Evolutionary conservation across 129 eudicot genomes (phyloP), one percentile per base, ranked within the genome.

Genomic region (Erigeron canadensis): DNA sequence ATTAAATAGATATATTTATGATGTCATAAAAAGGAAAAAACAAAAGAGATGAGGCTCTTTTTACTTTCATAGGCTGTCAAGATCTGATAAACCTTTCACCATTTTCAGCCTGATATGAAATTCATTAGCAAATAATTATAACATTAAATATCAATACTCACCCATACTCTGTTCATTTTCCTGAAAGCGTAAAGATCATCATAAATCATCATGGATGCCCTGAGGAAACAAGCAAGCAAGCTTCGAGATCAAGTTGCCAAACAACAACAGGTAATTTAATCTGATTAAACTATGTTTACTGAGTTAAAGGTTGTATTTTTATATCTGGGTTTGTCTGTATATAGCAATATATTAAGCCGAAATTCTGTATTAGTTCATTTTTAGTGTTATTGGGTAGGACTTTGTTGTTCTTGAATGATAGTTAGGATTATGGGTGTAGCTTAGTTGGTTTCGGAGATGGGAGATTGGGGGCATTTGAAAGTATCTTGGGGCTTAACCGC

Each of bases 231-330:
- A 86, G 96, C 98, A 17, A 85, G 79, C 51, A 94, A 94, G 83
- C 75, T 94, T 69, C 83, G 96, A 82, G 98, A 94, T 11, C 98
- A 94, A 89, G 97, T 94, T 68, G 87, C 95, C 70, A 94, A 89
- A 76, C 98, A 94, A 53, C 98, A 94, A 72, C 96, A 80, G 96
- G 96, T 93, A 76, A 17, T 65, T 15, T 15, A 73, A 22, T 72
- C 69, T 38, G 66, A 72, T 65, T 61, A 3, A 57, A 13, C 1
- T 28, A 44, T 55, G 59, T 28, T 55, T 18, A 65, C 50, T 28
- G 50, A 70, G 41, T 63, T 71, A 53, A 19, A 54, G 21, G 59
- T 71, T 17, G 17, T 42, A 47, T 60, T 10, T 61, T 70, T 19
- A 4, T 18, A 18, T 18, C 56, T 51, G 48, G 28, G 54, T 54